Evolutionary conservation across 164 flowering plant genomes (phyloP), one percentile per base, ranked within the genome.

Genomic region (Annona squamosa): DNA sequence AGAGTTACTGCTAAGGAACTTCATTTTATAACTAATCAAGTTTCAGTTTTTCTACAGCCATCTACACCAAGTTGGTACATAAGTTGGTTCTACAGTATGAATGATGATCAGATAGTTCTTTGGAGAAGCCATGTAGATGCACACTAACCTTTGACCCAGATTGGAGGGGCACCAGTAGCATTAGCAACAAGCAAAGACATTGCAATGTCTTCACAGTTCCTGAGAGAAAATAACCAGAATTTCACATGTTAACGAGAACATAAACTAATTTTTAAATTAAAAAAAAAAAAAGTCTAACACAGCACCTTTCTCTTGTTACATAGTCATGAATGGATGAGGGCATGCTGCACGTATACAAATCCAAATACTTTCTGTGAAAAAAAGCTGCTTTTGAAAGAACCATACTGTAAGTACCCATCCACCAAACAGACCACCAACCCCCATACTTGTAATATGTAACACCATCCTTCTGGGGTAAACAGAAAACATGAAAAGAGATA

Each of bases 361-460:
- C 81, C 79, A 86, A 80, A 79, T 86, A 86, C 71, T 79, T 86
- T 65, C 67, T 78, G 77, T 86, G 89, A 46, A 84, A 85, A 73
- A 86, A 84, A 16, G 86, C 83, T 64, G 86, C 87, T 77, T 86
- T 83, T 61, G 89, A 76, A 65, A 86, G 86, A 46, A 86, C 83
- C 87, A 86, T 83, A 67, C 89, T 84, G 76, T 86, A 86, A 47
- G 84, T 85, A 16, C 89, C 89, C 77, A 52, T 79, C 89, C 89
- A 84, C 89, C 89, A 86, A 37, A 86, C 87, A 42, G 89, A 84
- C 89, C 89, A 86, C 89, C 89, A 84, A 64, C 89, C 87, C 42
- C 85, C 86, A 77, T 86, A 84, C 63, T 69, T 72, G 64, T 81
- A 84, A 63, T 80, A 74, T 57, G 75, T 63, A 48, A 67, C 62